phyloP scores from a whole-genome alignment of 2,329 filamentous ascomycete species.

The Ophiocordyceps sinensis region DNA sequence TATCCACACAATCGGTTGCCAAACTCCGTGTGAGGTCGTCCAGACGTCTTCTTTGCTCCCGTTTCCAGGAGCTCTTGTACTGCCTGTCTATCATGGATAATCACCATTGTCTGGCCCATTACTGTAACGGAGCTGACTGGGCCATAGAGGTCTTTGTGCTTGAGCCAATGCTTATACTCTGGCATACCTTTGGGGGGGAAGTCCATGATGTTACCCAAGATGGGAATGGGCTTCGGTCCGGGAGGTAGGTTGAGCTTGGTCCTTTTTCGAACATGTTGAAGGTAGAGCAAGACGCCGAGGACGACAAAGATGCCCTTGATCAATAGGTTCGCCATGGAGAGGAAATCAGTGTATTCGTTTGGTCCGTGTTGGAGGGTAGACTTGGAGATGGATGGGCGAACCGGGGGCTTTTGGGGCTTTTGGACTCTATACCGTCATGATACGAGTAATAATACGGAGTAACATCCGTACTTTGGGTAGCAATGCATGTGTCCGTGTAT shows the following conservation, averaged over 20 bases:
- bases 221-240: conserved; percentile 3
- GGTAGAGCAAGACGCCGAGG: not conserved
- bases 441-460: no score
- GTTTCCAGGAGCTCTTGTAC: conserved; percentile 23
- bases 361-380: no score
- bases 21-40: conserved; percentile 17
- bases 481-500: no score
- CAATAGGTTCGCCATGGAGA: not conserved
- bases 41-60: conserved; percentile 19
- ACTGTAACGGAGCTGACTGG: conserved; percentile 21
- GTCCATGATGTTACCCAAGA: conserved; percentile 4
- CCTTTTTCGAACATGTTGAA: not conserved
- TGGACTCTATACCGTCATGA: no score
- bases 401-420: no score
- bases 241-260: conserved; percentile 1
- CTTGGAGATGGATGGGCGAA: no score
- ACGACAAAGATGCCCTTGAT: not conserved
- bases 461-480: no score
- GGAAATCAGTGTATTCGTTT: no score
- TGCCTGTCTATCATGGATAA: conserved; percentile 22
- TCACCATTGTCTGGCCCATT: conserved; percentile 23
- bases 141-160: conserved; percentile 22
- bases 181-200: conserved; percentile 1
- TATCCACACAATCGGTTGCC: conserved; percentile 20
- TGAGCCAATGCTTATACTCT: conserved; percentile 5